Percentiles rank a stretch among this genome's conserved stretches.
Conservation (phyloP, 257 asterid species). For the Asclepias syriaca region DNA sequence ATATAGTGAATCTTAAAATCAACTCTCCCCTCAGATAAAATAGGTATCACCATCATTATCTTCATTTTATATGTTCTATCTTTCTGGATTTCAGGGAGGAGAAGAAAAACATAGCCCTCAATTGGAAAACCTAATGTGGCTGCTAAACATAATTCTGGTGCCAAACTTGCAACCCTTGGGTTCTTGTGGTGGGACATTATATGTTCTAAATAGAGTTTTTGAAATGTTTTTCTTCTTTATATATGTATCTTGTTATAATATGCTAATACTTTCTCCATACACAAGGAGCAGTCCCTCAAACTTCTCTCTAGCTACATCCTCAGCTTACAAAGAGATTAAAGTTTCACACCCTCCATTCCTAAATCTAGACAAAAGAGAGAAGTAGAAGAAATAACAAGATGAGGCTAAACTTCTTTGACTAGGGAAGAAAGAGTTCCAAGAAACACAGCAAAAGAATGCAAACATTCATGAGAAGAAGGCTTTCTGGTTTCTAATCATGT, state of each 20-base stretch:
- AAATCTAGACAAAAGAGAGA: neutral
- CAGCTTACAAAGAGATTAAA: neutral
- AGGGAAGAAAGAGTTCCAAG: neutral
- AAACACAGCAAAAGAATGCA: neutral
- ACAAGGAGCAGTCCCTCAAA: neutral
- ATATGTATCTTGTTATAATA: neutral
- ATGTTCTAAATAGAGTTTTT: neutral
- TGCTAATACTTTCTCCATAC: neutral
- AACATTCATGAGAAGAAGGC: neutral
- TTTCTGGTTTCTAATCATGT: neutral
- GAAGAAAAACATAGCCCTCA: constrained; percentile 54
- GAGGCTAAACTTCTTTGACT: neutral
- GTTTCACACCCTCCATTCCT: neutral
- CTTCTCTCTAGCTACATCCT: neutral
- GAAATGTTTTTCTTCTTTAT: neutral
- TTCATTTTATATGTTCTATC: neutral
- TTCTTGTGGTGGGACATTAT: neutral
- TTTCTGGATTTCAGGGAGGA: constrained; percentile 55
- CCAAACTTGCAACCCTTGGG: constrained; percentile 20
- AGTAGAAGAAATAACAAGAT: no score
- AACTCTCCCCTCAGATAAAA: no score
- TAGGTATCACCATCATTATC: neutral
- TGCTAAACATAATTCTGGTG: constrained; percentile 34
- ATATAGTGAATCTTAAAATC: no score
- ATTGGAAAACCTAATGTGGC: constrained; percentile 74